A percentile compares a stretch with the other conserved stretches of the same genome.
phyloP scores from a whole-genome alignment of 495 filamentous ascomycete genomes.

The Podospora australis region DNA sequence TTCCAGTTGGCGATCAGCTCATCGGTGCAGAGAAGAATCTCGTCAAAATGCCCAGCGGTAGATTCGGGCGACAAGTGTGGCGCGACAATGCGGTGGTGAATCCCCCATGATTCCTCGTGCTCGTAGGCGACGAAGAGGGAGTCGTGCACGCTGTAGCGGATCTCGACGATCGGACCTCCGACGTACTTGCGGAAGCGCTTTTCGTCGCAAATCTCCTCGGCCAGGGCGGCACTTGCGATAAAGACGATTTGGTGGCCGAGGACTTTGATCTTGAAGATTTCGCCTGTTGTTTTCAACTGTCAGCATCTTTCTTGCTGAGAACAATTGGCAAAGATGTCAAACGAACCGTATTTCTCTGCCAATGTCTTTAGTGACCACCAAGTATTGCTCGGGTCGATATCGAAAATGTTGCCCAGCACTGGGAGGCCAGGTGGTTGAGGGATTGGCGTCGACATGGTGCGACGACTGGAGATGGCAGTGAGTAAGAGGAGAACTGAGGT shows the following conservation, averaged over 20 bases:
- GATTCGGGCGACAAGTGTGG: conserved; percentile 58
- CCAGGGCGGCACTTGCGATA: conserved; percentile 47
- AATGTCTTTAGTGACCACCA: conserved; percentile 57
- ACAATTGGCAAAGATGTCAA: not conserved
- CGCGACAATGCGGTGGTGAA: conserved; percentile 64
- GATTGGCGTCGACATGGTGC: conserved; percentile 43
- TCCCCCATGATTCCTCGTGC: conserved; percentile 58
- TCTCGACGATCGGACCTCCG: conserved; percentile 46
- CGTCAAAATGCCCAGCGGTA: conserved; percentile 56
- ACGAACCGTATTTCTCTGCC: conserved; percentile 56
- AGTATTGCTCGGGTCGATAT: conserved; percentile 55
- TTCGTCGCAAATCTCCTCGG: conserved; percentile 64
- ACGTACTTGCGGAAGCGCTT: conserved; percentile 59
- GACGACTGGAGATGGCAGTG: not conserved
- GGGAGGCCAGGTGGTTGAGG: conserved; percentile 62
- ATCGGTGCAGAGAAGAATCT: conserved; percentile 57
- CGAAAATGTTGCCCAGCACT: conserved; percentile 60
- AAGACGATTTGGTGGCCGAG: conserved; percentile 37
- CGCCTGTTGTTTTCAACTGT: conserved; percentile 34
- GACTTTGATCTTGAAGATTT: conserved; percentile 63
- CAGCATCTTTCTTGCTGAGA: not conserved
- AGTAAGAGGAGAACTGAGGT: too few species aligned
- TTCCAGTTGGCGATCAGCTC: conserved; percentile 69
- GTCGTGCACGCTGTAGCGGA: conserved; percentile 54
- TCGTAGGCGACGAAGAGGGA: conserved; percentile 64